A percentile compares a stretch with the other conserved stretches of the same genome.
Conservation (phyloP, 169 alveolate genomes). For the Cryptosporidium meleagridis region DNA sequence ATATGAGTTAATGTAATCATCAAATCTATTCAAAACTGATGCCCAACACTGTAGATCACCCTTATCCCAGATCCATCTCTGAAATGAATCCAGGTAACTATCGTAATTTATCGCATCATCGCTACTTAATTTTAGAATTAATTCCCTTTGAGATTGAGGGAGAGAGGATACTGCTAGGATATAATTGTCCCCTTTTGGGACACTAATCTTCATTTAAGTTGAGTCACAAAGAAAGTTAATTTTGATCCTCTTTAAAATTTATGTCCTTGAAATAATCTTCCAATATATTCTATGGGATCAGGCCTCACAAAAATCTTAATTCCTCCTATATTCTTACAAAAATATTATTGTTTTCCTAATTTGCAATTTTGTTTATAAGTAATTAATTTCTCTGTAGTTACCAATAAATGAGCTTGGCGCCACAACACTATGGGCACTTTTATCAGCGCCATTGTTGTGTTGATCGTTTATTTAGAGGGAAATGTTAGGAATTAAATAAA, state of each 20-base stretch:
- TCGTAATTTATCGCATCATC: constrained; percentile 18
- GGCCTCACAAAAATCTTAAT: not conserved
- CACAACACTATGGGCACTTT: not conserved
- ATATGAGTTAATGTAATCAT: constrained; percentile 56
- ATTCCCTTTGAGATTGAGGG: constrained; percentile 50
- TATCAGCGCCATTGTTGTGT: constrained; percentile 6
- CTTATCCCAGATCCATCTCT: constrained; percentile 74
- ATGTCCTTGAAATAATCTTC: not conserved
- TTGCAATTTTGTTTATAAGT: constrained; percentile 1
- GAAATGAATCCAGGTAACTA: constrained; percentile 51
- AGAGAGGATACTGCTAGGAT: constrained; percentile 71
- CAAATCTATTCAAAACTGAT: constrained; percentile 68
- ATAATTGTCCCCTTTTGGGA: constrained; percentile 76
- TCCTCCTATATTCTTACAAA: constrained; percentile 6
- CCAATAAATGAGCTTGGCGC: not conserved
- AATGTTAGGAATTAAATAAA: not conserved
- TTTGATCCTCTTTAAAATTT: constrained; percentile 4
- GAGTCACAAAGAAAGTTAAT: not conserved
- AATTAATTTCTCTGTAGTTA: not conserved
- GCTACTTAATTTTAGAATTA: constrained; percentile 59
- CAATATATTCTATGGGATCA: not conserved
- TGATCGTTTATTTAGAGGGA: not conserved
- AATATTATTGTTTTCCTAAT: not conserved
- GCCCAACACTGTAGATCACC: constrained; percentile 75
- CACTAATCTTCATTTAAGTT: constrained; percentile 70